A percentile compares a stretch with the other conserved stretches of the same genome.
Conservation (phyloP, 2,329 filamentous ascomycete species). For the Aspergillus luchuensis region DNA sequence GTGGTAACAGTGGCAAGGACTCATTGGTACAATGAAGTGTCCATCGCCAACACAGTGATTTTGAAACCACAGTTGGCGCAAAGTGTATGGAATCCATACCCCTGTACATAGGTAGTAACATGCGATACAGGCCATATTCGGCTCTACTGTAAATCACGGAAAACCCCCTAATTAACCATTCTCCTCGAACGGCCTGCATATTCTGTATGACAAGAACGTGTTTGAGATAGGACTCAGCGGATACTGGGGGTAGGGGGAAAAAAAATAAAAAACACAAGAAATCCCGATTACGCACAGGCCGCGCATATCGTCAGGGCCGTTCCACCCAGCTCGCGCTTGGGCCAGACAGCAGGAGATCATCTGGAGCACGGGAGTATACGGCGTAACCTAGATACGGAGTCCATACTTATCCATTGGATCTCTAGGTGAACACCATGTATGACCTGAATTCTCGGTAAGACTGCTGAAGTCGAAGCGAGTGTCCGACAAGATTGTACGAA, state of each 20-base stretch:
- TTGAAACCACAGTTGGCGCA: neutral
- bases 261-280: neutral
- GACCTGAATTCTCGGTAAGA: neutral
- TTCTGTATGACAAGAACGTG: constrained; percentile 10
- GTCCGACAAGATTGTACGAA: too few relatives aligned
- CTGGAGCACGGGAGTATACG: neutral
- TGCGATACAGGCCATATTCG: neutral
- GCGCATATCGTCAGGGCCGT: constrained; percentile 12
- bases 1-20: neutral
- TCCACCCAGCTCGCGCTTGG: constrained; percentile 18
- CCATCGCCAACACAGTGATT: neutral
- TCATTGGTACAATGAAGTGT: neutral
- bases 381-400: neutral
- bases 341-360: constrained; percentile 7
- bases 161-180: constrained; percentile 11
- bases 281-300: constrained; percentile 9
- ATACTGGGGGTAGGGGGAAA: neutral
- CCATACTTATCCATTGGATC: neutral
- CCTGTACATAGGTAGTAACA: neutral
- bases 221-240: neutral
- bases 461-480: neutral
- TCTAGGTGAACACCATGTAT: neutral
- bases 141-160: neutral
- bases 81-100: neutral
- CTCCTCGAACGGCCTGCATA: constrained; percentile 19